phyloP scores from a whole-genome alignment of 352 stramenopile species.

The Globisporangium apiculatum region DNA sequence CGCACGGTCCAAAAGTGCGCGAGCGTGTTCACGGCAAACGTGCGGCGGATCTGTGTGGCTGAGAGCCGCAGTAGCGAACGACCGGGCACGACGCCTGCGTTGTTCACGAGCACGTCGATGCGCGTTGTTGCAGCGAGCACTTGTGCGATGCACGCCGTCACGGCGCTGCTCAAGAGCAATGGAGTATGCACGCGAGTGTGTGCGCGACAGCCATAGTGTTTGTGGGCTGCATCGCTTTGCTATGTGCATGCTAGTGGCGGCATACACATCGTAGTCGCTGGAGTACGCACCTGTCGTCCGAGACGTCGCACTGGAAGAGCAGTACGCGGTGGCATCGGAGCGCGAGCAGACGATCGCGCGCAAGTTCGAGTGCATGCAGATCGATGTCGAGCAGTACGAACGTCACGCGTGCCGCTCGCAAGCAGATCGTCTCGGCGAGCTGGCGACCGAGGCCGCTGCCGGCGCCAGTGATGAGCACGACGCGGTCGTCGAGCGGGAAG shows the following conservation, averaged over 20 bases:
- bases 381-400: constrained; percentile 65
- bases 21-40: constrained; percentile 55
- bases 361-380: constrained; percentile 20
- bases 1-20: constrained; percentile 74
- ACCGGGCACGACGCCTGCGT: constrained; percentile 48
- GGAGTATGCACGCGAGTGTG: neutral
- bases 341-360: constrained; percentile 18
- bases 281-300: constrained; percentile 38
- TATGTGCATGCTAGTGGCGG: no score
- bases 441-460: constrained; percentile 43
- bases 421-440: constrained; percentile 30
- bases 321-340: constrained; percentile 14
- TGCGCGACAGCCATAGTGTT: no score
- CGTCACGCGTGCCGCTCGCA: constrained; percentile 20
- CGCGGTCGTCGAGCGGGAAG: constrained; percentile 40
- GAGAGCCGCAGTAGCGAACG: constrained; percentile 31
- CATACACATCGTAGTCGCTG: neutral
- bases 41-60: constrained; percentile 34
- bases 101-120: constrained; percentile 54
- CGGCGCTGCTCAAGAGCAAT: constrained; percentile 15
- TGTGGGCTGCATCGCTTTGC: no score
- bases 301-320: constrained; percentile 54
- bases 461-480: constrained; percentile 63
- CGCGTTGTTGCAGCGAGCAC: constrained; percentile 25
- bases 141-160: constrained; percentile 22